Base-by-base conservation (phyloP, 805 yeast genomes). In the Komagataella ulmi region DNA sequence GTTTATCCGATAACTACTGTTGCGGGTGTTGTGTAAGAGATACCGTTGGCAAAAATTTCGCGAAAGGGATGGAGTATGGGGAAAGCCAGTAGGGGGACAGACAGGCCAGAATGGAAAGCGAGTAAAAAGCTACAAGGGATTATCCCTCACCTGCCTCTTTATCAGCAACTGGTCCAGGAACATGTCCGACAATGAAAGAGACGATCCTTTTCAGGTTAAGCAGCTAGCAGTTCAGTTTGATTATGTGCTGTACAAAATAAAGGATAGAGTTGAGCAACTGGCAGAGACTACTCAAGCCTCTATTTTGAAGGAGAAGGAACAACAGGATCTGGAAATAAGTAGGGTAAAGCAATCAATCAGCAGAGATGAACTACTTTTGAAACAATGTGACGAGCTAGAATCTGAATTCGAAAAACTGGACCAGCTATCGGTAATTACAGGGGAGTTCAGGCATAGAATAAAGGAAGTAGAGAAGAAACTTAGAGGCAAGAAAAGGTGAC, bases 171-270 rank as follows among this genome's bases (percentile, higher is more conserved):
- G 14, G 10, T 14, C 14, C 14, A 30, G 14, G 14, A 30, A 54
- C 3, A 30, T 30, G 40, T 30, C 40, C 40, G 40, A 54, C 17
- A 57, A 53, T 14, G 67, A 64, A 3, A 69, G 65, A 3, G 77
- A 74, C 21, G 90, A 85, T 63, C 88, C 88, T 1, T 65, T 85
- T 23, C 77, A 81, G 10, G 72, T 85, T 17, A 76, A 79, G 57
- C 72, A 75, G 52, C 65, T 85, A 46, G 77, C 85, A 0, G 67
- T 82, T 21, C 76, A 74, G 51, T 84, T 76, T 60, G 91, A 85
- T 58, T 81, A 83, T 57, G 63, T 85, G 45, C 61, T 84, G 61
- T 81, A 70, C 65, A 79, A 77, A 60, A 81, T 85, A 50, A 73
- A 74, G 48, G 85, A 80, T 54, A 72, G 74, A 51, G 72, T 84